Evolutionary conservation across 805 yeast genomes (phyloP).

Genomic region (Ogataea nitratoaversa): DNA sequence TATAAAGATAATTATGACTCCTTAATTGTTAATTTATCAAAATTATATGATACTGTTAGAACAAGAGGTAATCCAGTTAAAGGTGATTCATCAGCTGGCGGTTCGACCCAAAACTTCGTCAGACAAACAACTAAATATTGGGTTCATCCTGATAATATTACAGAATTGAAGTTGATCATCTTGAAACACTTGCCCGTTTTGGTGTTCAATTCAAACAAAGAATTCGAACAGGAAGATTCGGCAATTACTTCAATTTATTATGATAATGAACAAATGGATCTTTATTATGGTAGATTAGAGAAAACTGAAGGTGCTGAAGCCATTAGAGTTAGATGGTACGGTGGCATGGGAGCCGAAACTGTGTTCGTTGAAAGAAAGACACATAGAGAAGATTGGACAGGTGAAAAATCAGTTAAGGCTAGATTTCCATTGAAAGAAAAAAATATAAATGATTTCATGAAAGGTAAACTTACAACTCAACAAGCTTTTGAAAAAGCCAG

Average conservation of each 20-base stretch:
- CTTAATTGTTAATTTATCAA: constrained; percentile 83
- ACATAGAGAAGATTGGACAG: constrained; percentile 99
- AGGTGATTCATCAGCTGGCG: constrained; percentile 98
- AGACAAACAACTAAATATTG: constrained; percentile 98
- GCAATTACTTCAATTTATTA: constrained; percentile 97
- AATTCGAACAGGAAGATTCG: constrained; percentile 88
- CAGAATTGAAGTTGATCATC: constrained; percentile 88
- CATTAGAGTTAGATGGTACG: constrained; percentile 97
- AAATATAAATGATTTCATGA: constrained; percentile 77
- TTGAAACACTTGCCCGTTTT: constrained; percentile 94
- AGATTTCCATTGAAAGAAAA: constrained; percentile 91
- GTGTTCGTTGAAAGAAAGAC: constrained; percentile 97
- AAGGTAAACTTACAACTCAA: constrained; percentile 79
- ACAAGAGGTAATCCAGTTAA: constrained; percentile 93
- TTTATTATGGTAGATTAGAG: constrained; percentile 89
- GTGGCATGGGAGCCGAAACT: constrained; percentile 91
- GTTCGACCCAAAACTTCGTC: constrained; percentile 94
- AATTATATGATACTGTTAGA: constrained; percentile 85
- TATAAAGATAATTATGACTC: constrained; percentile 92
- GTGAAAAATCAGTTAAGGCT: constrained; percentile 98
- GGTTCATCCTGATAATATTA: constrained; percentile 98
- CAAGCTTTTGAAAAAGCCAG: constrained; percentile 91
- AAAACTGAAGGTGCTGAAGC: constrained; percentile 99
- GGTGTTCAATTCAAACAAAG: constrained; percentile 94
- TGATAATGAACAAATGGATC: constrained; percentile 83